phyloP scores from a whole-genome alignment of 441 rosid species.

The Corymbia citriodora region DNA sequence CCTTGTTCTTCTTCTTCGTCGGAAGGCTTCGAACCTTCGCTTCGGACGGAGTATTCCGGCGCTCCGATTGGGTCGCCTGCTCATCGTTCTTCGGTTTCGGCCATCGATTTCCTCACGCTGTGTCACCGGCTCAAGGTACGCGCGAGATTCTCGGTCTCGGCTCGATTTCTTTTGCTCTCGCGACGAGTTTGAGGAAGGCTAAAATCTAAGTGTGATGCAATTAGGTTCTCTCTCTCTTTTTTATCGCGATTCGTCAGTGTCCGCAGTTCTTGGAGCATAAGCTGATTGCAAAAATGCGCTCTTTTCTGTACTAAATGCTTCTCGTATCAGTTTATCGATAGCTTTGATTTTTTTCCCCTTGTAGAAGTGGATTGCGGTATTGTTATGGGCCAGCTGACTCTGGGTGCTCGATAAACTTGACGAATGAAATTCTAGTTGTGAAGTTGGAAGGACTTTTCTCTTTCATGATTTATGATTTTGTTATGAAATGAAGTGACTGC shows the following conservation, averaged over 20 bases:
- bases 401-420: background rate
- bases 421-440: background rate
- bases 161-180: background rate
- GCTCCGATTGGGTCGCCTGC: slow-evolving; percentile 9
- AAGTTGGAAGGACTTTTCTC: background rate
- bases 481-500: background rate
- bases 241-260: background rate
- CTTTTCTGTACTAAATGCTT: background rate
- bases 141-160: background rate
- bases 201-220: background rate
- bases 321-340: background rate
- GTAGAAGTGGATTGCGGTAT: background rate
- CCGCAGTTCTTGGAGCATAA: background rate
- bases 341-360: background rate
- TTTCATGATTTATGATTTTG: background rate
- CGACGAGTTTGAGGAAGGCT: background rate
- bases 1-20: slow-evolving; percentile 5
- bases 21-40: slow-evolving; percentile 19
- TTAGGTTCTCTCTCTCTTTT: background rate
- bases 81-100: slow-evolving; percentile 26
- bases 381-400: background rate
- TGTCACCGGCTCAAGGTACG: slow-evolving; percentile 59
- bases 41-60: slow-evolving; percentile 17
- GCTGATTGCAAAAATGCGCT: background rate
- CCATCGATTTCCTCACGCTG: slow-evolving; percentile 62